Base-by-base conservation (phyloP, 2,329 filamentous ascomycete genomes). In the Fusarium camptoceras region DNA sequence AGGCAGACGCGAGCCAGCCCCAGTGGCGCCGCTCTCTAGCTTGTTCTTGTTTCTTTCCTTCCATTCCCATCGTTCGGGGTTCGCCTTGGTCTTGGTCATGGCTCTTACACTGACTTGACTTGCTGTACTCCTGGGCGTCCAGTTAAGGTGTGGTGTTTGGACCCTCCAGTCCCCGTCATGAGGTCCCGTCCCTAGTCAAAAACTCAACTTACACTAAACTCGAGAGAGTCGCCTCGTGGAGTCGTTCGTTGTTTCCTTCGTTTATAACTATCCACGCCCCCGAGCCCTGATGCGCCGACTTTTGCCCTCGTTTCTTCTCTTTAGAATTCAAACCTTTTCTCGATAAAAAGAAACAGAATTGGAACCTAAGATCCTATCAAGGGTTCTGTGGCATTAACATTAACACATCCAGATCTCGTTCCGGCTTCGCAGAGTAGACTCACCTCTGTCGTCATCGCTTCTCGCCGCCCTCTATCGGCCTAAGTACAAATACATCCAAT, bases 181-280 rank as follows among this genome's bases (percentile, higher is more conserved):
- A 71, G 68, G 62, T 66, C 62, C 63, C 48, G 55, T 61, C 63
- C 55, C 55, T 66, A 59, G 59, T 62, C 56, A 48, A 37, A 53
- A 53, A 42, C n/a, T 46, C 37, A 51, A 58, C 44, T 59, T 30
- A 30, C 22, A 63, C 34, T 64, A 63, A 63, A 46, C 60, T 63
- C 53, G 34, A 55, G 44, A 47, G 60, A 64, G 58, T 64, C 39
- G 42, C 50, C 64, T 71, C 64, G 68, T 71, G 58, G 68, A 71
- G 64, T 71, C 53, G 59, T 64, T 64, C 43, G 50, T 54, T 51
- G 22, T 53, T 16, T 53, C 49, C 24, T 41, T 58, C 43, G 57
- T 70, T 70, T 71, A 71, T 71, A 70, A 66, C 55, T 61, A 67
- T 67, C 64, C 68, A 68, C 53, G 55, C 68, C 64, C 68, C 68